phyloP scores from a whole-genome alignment of 2,329 filamentous ascomycete genomes.

The Penicillium sp. region DNA sequence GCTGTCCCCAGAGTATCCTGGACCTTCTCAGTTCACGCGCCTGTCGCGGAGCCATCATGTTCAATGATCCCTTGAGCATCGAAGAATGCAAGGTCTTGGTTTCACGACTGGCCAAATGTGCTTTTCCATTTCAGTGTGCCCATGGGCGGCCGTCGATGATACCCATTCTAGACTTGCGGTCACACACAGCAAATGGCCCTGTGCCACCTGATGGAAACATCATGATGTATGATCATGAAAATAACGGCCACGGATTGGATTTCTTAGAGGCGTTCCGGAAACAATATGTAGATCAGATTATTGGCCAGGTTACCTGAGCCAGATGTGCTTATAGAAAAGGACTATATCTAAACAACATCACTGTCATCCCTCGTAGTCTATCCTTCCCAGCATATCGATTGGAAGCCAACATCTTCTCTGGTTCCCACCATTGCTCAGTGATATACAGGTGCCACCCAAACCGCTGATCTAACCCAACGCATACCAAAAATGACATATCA shows the following conservation, averaged over 20 bases:
- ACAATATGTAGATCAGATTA: constrained; percentile 12
- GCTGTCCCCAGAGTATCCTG: constrained; percentile 69
- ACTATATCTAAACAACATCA: neutral
- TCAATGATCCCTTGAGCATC: constrained; percentile 42
- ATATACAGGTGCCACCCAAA: neutral
- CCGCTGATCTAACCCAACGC: neutral
- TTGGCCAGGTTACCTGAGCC: neutral
- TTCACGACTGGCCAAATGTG: constrained; percentile 37
- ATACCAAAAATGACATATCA: neutral
- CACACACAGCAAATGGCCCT: neutral
- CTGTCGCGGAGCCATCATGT: constrained; percentile 50
- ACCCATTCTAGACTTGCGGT: constrained; percentile 38
- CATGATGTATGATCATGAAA: neutral
- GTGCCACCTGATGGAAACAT: neutral
- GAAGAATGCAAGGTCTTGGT: constrained; percentile 41
- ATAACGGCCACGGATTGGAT: constrained; percentile 2
- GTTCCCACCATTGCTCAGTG: neutral
- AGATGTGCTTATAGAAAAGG: neutral
- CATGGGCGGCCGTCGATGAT: constrained; percentile 49
- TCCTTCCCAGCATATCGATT: neutral
- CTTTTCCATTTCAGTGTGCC: constrained; percentile 49
- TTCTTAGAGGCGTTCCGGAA: constrained; percentile 18
- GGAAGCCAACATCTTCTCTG: neutral
- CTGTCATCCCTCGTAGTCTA: neutral
- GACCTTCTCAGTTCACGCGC: constrained; percentile 54